Evolutionary conservation across 208 protist genomes (phyloP), one percentile per base, ranked within the genome.

Genomic region (Balamuthia mandrillaris): DNA sequence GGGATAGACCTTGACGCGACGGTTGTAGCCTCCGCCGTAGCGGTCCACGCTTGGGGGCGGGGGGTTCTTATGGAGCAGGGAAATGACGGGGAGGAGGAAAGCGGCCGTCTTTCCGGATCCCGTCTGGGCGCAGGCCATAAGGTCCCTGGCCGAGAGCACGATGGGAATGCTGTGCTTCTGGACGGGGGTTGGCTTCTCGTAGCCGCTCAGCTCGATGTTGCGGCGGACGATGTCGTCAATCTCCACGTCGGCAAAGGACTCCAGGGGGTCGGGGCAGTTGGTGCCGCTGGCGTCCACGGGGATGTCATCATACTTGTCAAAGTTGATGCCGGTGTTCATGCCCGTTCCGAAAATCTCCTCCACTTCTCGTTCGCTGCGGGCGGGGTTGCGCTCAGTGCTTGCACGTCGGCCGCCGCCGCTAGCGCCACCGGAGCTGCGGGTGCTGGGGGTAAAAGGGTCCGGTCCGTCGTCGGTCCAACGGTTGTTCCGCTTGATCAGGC

Each of bases 41-140:
- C 74, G 51, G 3, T 24, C 49, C 1, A n/a, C 7, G 56, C 61
- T 24, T 18, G 16, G 42, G 14, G 14, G 35, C 6, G 18, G 18
- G 39, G 90, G 85, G 6, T 88, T 66, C 68, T 96, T 78, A 7
- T 96, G 88, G 0, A 99, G 90, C 18, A 65, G 47, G 84, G 95
- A 95, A 68, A 99, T 96, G 45, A 97, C 96, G 21, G 98, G 98
- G 27, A 99, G 89, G 2, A 99, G 91, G 91, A 99, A 99, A 27
- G 97, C 97, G 33, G 97, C 97, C 3, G 98, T 99, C 93, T 99
- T 99, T 77, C 98, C 98, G 21, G 97, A 99, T 77, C 88, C 98
- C 27, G 98, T 99, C 93, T 99, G 98, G 7, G 98, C 98, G 86
- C 98, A 99, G 5, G 96, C 96, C 97, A 99, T 99, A 4, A 99